Conservation (phyloP, 2,329 filamentous ascomycete species). For the Talaromyces pinophilus region DNA sequence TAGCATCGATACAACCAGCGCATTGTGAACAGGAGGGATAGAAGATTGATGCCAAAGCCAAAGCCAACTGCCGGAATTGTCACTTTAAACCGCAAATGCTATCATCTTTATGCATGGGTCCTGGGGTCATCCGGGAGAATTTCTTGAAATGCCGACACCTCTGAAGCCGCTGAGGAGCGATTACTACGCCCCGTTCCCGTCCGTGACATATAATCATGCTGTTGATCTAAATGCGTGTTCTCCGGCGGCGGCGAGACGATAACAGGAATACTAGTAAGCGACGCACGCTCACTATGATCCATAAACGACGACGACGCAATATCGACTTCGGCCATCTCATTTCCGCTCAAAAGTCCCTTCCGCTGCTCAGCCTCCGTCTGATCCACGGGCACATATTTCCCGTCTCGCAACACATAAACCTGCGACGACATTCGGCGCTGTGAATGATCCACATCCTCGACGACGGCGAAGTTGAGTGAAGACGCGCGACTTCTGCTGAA, state of each 20-base stretch:
- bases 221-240: conserved; percentile 7
- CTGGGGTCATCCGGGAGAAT: conserved; percentile 14
- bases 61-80: neutral
- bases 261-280: conserved; percentile 20
- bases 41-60: neutral
- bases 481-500: conserved; percentile 33
- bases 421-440: conserved; percentile 19
- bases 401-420: conserved; percentile 19
- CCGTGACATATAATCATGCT: neutral
- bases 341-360: conserved; percentile 9
- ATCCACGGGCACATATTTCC: conserved; percentile 20
- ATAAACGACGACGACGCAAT: conserved; percentile 11
- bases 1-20: conserved; percentile 22
- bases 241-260: conserved; percentile 20
- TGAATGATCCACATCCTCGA: conserved; percentile 22
- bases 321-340: conserved; percentile 9
- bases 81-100: neutral
- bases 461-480: conserved; percentile 29
- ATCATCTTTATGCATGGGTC: neutral
- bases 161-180: conserved; percentile 3
- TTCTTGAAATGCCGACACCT: conserved; percentile 3
- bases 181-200: neutral
- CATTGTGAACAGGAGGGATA: neutral
- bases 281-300: conserved; percentile 2
- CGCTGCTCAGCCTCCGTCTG: conserved; percentile 14